A percentile compares a stretch with the other conserved stretches of the same genome.
Evolutionary conservation across 2,329 filamentous ascomycete genomes (phyloP).

Genomic region (Cytospora piceicola): DNA sequence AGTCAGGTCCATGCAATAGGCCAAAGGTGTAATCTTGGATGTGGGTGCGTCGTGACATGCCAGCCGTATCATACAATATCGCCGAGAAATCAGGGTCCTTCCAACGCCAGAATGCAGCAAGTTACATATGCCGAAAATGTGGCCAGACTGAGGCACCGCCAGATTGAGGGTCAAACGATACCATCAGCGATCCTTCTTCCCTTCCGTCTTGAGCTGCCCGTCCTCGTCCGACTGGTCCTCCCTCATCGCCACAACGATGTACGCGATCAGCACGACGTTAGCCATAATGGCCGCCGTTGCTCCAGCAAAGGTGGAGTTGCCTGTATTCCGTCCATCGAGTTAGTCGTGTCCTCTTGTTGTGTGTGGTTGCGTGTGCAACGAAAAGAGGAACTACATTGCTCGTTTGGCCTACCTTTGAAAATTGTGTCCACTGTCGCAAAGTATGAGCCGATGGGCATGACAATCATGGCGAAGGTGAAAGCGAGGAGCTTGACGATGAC

Average conservation of each 20-base stretch:
- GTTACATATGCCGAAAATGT: background rate
- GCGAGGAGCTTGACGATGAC: conserved; percentile 89
- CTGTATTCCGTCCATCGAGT: conserved; percentile 40
- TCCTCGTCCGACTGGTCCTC: conserved; percentile 69
- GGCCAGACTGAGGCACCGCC: background rate
- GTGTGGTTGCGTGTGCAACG: background rate
- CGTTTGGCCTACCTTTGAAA: conserved; percentile 68
- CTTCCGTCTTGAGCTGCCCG: conserved; percentile 46
- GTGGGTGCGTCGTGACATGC: background rate
- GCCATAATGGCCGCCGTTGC: conserved; percentile 85
- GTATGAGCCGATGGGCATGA: conserved; percentile 84
- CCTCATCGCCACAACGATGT: conserved; percentile 87
- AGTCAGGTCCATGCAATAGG: background rate
- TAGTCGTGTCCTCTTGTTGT: background rate
- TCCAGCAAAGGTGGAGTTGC: conserved; percentile 86
- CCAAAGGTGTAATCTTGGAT: background rate
- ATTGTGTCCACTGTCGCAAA: conserved; percentile 77
- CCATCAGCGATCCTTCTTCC: conserved; percentile 54
- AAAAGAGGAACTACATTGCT: background rate
- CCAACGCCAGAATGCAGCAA: background rate
- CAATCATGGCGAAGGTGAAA: conserved; percentile 91
- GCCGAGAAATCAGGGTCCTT: background rate
- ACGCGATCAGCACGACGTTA: conserved; percentile 88
- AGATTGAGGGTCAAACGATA: background rate
- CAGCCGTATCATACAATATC: background rate